Evolutionary conservation across 106 monocot genomes (phyloP).

Genomic region (Dendrobium catenatum): DNA sequence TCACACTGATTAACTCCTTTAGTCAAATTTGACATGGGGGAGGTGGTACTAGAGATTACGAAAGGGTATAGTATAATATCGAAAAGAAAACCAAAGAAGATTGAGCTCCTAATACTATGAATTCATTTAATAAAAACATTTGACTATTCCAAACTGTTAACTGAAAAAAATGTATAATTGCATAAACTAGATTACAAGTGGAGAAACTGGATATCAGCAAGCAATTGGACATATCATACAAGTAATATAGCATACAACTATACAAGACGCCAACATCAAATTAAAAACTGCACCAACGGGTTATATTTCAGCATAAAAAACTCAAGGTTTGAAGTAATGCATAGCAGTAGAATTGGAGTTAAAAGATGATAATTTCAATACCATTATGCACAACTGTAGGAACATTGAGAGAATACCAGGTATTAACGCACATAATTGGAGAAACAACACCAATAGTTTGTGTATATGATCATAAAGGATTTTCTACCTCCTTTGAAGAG

Average conservation of each 20-base stretch:
- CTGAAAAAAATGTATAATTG: neutral
- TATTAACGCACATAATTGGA: neutral
- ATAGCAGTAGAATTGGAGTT: neutral
- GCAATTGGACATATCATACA: neutral
- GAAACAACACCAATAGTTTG: neutral
- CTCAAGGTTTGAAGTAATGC: neutral
- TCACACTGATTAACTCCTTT: neutral
- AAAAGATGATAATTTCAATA: neutral
- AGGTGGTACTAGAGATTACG: neutral
- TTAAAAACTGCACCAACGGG: neutral
- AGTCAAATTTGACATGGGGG: neutral
- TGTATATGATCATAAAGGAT: neutral
- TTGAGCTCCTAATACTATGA: neutral
- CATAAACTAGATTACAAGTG: neutral
- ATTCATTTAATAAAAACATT: neutral
- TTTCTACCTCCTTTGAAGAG: constrained; percentile 86
- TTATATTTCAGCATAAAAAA: neutral
- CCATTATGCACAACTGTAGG: no score
- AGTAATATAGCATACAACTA: neutral
- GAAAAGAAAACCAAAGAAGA: neutral
- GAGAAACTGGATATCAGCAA: neutral
- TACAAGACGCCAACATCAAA: neutral
- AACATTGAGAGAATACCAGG: neutral
- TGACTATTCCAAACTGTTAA: neutral
- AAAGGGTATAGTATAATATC: neutral